Evolutionary conservation across 192 early-diverging fungal genomes (phyloP).

Genomic region (Coemansia umbellata): DNA sequence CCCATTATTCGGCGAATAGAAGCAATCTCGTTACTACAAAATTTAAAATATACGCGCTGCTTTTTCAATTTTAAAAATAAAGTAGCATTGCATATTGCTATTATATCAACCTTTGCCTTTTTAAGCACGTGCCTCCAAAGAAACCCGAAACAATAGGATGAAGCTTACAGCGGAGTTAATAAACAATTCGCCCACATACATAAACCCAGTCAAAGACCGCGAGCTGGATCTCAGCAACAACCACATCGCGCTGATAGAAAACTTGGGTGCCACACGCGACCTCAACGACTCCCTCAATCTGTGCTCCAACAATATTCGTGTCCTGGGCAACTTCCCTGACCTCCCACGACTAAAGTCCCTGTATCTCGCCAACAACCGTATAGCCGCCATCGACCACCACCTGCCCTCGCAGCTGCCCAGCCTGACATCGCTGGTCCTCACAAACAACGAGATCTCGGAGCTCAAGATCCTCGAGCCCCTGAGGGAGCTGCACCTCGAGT

Average conservation of each 20-base stretch:
- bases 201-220: slow-evolving; percentile 87
- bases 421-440: slow-evolving; percentile 75
- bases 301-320: slow-evolving; percentile 84
- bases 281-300: slow-evolving; percentile 90
- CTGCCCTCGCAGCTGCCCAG: slow-evolving; percentile 68
- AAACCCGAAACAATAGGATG: too few species aligned
- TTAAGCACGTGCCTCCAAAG: too few species aligned
- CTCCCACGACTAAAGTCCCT: slow-evolving; percentile 71
- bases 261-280: slow-evolving; percentile 93
- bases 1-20: too few species aligned
- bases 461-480: slow-evolving; percentile 84
- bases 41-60: too few species aligned
- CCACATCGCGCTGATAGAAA: slow-evolving; percentile 90
- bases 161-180: slow-evolving; percentile 76
- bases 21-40: too few species aligned
- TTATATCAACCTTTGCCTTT: too few species aligned
- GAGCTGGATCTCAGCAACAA: slow-evolving; percentile 86
- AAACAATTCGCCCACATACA: slow-evolving; percentile 57
- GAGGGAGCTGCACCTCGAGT: slow-evolving; percentile 46
- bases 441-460: slow-evolving; percentile 81
- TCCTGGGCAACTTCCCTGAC: slow-evolving; percentile 83
- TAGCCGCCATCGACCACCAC: slow-evolving; percentile 70
- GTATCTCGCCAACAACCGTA: slow-evolving; percentile 85
- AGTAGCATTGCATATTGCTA: too few species aligned
- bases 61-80: too few species aligned